Evolutionary conservation across 805 yeast genomes (phyloP), one percentile per base, ranked within the genome.

Genomic region (Metschnikowia anglica): DNA sequence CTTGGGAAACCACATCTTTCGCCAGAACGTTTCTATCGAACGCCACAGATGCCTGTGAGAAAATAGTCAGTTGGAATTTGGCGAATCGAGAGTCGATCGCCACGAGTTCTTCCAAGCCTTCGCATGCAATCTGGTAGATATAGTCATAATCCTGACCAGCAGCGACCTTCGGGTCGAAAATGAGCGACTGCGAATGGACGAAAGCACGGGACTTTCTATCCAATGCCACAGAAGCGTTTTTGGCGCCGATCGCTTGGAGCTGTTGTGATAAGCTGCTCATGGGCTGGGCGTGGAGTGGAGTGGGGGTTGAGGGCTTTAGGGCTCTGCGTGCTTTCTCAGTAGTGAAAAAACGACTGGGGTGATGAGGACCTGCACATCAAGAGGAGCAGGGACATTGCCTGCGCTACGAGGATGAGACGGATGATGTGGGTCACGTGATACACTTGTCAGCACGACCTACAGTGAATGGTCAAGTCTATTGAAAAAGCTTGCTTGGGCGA

Each of bases 131-230:
- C 39, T 81, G 77, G 58, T 75, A 85, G 44, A 93, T 81, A 34
- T 83, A 73, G 53, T 89, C 97, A 57, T 79, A 90, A 62, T 93
- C 99, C 68, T 93, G 98, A 26, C 90, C 78, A n/a, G 95, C 87
- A 13, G 99, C 99, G 47, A 80, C 81, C 55, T 83, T 81, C 8
- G 96, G 75, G 32, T 88, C 95, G 62, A 84, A 90, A 20, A 93
- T 76, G 51, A 93, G 77, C 36, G 99, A 93, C 29, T 88, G 83
- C 28, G 95, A 81, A 60, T 93, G 99, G 44, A 89, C 69, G 63
- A 85, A 86, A 49, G 89, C 87, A 62, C 97, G 76, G 54, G 79
- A 75, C 64, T 89, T 89, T 62, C 97, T 79, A 61, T 91, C 97
- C 49, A 85, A 72, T 2, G 89, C 88, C 40, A 86, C 79, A 26